Conservation (phyloP, 441 rosid species). For the Monsonia emarginata region DNA sequence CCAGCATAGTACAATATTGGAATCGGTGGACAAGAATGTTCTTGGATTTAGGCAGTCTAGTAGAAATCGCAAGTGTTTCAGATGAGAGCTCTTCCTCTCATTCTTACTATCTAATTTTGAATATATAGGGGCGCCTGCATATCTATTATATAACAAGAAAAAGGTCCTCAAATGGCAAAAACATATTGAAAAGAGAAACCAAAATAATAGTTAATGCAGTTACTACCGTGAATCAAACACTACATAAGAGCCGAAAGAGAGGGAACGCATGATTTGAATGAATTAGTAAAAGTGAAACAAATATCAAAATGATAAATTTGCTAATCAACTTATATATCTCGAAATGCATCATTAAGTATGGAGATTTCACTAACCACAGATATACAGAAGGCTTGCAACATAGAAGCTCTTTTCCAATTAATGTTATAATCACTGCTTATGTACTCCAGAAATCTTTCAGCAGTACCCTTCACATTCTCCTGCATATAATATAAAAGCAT, state of each 20-base stretch:
- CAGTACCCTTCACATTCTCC: constrained; percentile 53
- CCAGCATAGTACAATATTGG: neutral
- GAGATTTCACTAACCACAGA: constrained; percentile 53
- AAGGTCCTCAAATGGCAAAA: neutral
- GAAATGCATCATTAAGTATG: neutral
- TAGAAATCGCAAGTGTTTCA: too few species aligned
- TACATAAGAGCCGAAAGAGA: neutral
- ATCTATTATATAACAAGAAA: too few species aligned
- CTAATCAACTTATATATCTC: neutral
- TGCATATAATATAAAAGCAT: constrained; percentile 28
- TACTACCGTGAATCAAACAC: neutral
- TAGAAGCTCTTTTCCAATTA: constrained; percentile 38
- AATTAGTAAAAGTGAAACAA: neutral
- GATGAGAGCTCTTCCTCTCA: too few species aligned
- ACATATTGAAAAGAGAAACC: neutral
- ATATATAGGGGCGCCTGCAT: too few species aligned
- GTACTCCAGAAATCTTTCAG: constrained; percentile 54
- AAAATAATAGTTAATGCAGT: neutral
- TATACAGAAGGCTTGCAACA: constrained; percentile 74
- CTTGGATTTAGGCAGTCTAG: too few species aligned
- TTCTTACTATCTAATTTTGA: too few species aligned
- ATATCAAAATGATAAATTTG: neutral
- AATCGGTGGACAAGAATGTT: too few species aligned
- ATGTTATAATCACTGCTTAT: constrained; percentile 59
- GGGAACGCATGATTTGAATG: neutral